These are phyloP conservation scores for Spergularia azorica DNA, from an alignment of 179 eudicot species.

Conservation along the genomic window DNA sequence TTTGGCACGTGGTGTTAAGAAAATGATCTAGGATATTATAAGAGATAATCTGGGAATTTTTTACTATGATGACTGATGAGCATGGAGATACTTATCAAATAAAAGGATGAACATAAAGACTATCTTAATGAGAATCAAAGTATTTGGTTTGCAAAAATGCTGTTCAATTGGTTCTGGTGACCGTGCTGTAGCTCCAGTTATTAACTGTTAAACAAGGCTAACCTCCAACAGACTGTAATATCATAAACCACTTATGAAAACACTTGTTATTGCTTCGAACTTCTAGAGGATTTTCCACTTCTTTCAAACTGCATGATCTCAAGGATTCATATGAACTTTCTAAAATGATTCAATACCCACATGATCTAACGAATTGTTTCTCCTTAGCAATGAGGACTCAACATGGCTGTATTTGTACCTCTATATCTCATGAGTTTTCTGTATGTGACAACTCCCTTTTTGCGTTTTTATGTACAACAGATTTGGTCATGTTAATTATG, in stretches of 20 bases:
- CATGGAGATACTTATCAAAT: too few relatives aligned
- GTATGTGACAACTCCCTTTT: not conserved
- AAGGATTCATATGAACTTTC: not conserved
- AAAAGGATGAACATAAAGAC: not conserved
- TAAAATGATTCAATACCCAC: not conserved
- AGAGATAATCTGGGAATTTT: not conserved
- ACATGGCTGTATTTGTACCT: not conserved
- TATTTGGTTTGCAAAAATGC: not conserved
- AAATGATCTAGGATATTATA: not conserved
- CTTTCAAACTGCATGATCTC: not conserved
- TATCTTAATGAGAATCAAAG: not conserved
- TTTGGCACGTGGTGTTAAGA: not conserved
- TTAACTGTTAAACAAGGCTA: not conserved
- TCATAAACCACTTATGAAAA: not conserved
- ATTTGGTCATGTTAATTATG: constrained; percentile 98
- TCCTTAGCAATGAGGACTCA: not conserved
- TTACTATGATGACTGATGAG: too few relatives aligned
- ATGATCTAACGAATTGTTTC: not conserved
- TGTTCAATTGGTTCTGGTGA: not conserved
- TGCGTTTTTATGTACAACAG: constrained; percentile 38
- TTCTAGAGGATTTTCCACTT: not conserved
- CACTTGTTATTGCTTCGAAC: not conserved
- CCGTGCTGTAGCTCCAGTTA: not conserved
- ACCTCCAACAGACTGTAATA: not conserved
- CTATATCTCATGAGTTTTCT: not conserved